phyloP scores from a whole-genome alignment of 495 filamentous ascomycete species.

The Aspergillus heteromorphus region DNA sequence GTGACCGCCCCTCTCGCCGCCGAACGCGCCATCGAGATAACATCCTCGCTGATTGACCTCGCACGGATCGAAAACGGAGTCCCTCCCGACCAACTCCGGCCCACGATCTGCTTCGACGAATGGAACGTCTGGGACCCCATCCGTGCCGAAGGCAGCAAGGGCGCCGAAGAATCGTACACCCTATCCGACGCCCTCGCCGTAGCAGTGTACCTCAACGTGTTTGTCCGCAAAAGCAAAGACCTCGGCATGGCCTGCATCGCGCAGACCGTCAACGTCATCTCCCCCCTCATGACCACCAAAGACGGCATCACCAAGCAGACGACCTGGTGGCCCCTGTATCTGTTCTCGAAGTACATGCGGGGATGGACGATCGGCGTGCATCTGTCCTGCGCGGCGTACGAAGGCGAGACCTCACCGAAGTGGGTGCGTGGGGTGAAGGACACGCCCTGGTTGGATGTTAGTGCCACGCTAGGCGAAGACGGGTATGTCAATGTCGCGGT shows the following conservation, averaged over 20 bases:
- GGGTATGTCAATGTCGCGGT: slow-evolving; percentile 60
- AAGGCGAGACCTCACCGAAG: slow-evolving; percentile 56
- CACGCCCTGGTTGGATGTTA: slow-evolving; percentile 67
- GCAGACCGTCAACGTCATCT: slow-evolving; percentile 74
- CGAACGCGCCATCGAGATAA: slow-evolving; percentile 69
- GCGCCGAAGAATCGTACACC: slow-evolving; percentile 67
- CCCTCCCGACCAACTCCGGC: slow-evolving; percentile 47
- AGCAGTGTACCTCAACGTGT: slow-evolving; percentile 69
- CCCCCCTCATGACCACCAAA: slow-evolving; percentile 64
- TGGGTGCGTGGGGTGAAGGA: slow-evolving; percentile 62
- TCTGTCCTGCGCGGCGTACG: slow-evolving; percentile 53
- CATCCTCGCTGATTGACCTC: slow-evolving; percentile 63
- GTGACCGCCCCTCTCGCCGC: slow-evolving; percentile 63
- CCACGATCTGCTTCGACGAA: slow-evolving; percentile 77
- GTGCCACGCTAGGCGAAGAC: slow-evolving; percentile 56
- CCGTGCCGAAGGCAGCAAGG: slow-evolving; percentile 62
- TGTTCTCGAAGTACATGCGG: slow-evolving; percentile 71
- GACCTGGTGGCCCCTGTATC: slow-evolving; percentile 70
- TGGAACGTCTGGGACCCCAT: slow-evolving; percentile 83
- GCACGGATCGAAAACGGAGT: slow-evolving; percentile 65
- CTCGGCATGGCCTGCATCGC: slow-evolving; percentile 80
- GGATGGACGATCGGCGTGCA: slow-evolving; percentile 60
- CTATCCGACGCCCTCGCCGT: slow-evolving; percentile 73
- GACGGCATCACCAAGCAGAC: slow-evolving; percentile 63
- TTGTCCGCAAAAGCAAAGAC: slow-evolving; percentile 66